Base-by-base conservation (phyloP, 1,139 yeast genomes). In the Zygoascus sp. region DNA sequence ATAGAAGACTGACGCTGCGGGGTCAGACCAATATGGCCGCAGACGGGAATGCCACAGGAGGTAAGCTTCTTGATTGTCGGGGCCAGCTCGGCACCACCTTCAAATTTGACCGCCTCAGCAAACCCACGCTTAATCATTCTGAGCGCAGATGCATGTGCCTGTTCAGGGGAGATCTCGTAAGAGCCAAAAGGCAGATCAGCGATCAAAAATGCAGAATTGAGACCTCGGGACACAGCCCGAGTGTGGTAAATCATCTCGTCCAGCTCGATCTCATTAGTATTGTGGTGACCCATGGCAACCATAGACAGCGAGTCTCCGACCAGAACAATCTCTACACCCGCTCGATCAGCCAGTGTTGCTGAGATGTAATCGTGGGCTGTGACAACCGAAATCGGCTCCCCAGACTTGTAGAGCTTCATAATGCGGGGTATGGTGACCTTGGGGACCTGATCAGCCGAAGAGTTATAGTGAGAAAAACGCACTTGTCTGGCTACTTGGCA, bases 261-360 rank as follows among this genome's bases (percentile, higher is more conserved):
- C 42, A 86, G 75, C 2, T 80, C 74, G 36, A 89, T 67, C 59
- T 84, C 86, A 52, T 82, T 80, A 1, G 96, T 88, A 45, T 85
- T 83, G 5, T 76, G 75, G 60, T 83, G 83, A 0, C 98, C 98
- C 52, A 88, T 73, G 0, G 95, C 76, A 1, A 87, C 90, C 96
- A 89, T 90, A 1, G 96, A 89, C 35, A 92, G 68, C 0, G 97
- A 90, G 64, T 92, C 98, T 1, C 98, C 98, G 5, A 92, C 81
- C 7, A 92, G 73, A 9, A 82, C 73, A 45, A 83, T 74, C 57
- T 92, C 97, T 1, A 80, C 74, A 0, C 76, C 75, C 0, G 94
- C 81, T 10, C 73, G 63, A 44, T 86, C 89, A 0, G 89, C 94
- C 60, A 85, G 72, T 30, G 72, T 70, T 0, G 82, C 92, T 0